phyloP scores from a whole-genome alignment of 345 rosid genomes.

The Xanthoceras sorbifolium region DNA sequence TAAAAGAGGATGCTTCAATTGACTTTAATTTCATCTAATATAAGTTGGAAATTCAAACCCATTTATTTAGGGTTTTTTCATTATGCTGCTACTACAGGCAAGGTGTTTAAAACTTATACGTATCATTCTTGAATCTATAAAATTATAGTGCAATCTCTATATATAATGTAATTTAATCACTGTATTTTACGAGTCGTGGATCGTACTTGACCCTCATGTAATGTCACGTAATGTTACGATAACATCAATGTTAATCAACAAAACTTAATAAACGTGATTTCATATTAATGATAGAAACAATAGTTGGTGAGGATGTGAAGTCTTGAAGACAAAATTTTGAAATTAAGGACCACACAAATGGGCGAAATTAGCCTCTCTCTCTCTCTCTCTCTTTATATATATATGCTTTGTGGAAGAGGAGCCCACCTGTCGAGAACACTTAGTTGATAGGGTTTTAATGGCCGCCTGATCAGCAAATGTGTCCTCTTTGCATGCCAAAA shows the following conservation, averaged over 20 bases:
- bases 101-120: no score
- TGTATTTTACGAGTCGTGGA: no score
- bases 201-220: not conserved
- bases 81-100: not conserved
- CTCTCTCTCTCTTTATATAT: no score
- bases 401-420: not conserved
- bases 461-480: not conserved
- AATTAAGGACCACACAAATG: conserved; percentile 11
- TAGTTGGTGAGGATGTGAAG: not conserved
- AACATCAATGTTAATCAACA: not conserved
- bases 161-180: not conserved
- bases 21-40: not conserved
- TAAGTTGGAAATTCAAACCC: not conserved
- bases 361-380: not conserved
- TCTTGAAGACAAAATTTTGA: not conserved
- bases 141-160: no score
- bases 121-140: no score
- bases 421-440: conserved; percentile 14
- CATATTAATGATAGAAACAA: not conserved
- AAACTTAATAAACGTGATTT: not conserved
- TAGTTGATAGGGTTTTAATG: not conserved
- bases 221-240: not conserved
- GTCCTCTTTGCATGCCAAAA: not conserved
- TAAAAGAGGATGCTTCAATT: not conserved
- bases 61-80: not conserved